phyloP scores from a whole-genome alignment of 805 yeast genomes.

The Vanderwaltozyma yarrowii region DNA sequence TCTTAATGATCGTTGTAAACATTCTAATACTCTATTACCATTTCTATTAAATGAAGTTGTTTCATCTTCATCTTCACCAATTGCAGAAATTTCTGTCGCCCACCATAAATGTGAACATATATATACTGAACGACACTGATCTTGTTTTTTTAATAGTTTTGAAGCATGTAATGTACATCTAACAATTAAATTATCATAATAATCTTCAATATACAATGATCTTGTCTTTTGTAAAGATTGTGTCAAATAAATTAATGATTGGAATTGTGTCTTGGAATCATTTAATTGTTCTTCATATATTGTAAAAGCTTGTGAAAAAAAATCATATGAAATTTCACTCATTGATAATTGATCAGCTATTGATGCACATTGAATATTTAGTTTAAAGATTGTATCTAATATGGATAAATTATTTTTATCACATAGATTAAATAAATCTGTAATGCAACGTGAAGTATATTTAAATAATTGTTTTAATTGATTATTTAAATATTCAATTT shows the following conservation, averaged over 20 bases:
- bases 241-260: constrained; percentile 40
- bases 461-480: constrained; percentile 51
- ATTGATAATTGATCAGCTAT: constrained; percentile 69
- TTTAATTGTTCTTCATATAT: constrained; percentile 61
- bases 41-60: constrained; percentile 34
- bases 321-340: constrained; percentile 73
- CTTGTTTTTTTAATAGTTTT: constrained; percentile 80
- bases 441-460: constrained; percentile 56
- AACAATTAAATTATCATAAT: constrained; percentile 64
- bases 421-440: constrained; percentile 43
- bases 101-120: constrained; percentile 90
- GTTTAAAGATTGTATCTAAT: constrained; percentile 28
- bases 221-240: constrained; percentile 44
- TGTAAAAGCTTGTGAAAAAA: constrained; percentile 78
- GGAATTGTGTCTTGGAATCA: constrained; percentile 45
- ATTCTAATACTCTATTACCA: constrained; percentile 76
- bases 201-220: constrained; percentile 33
- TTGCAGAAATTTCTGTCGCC: constrained; percentile 55
- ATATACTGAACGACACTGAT: constrained; percentile 84
- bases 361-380: constrained; percentile 57
- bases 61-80: constrained; percentile 40
- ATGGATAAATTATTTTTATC: not conserved
- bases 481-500: constrained; percentile 7
- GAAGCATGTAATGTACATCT: constrained; percentile 83
- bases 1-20: constrained; percentile 77